Conservation (phyloP, 2,329 filamentous ascomycete genomes). For the Dactylellina cionopaga region DNA sequence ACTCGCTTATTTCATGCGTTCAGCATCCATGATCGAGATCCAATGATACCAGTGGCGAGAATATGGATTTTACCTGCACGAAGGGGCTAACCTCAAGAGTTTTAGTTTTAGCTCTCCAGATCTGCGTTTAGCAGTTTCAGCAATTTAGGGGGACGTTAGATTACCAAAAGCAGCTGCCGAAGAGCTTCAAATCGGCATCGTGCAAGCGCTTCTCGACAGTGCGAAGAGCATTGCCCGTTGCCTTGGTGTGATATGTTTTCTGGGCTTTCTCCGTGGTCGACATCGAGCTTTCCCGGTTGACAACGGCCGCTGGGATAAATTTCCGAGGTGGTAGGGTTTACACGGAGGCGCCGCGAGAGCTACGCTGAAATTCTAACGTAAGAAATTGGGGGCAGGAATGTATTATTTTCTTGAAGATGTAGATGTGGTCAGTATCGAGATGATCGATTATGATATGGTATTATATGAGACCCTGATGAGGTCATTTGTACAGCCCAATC, state of each 20-base stretch:
- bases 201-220: conserved; percentile 77
- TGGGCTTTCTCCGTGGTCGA: conserved; percentile 59
- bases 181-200: conserved; percentile 78
- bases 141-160: conserved; percentile 54
- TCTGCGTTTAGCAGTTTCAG: conserved; percentile 3
- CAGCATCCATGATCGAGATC: conserved; percentile 34
- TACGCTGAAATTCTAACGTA: neutral
- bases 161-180: conserved; percentile 85
- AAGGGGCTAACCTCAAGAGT: conserved; percentile 31
- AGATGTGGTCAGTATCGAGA: too few relatives aligned
- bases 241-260: conserved; percentile 77
- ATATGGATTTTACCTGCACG: conserved; percentile 33
- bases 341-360: neutral
- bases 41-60: conserved; percentile 18
- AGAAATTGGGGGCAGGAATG: too few relatives aligned
- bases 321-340: neutral
- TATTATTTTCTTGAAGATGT: too few relatives aligned
- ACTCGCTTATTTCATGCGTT: conserved; percentile 68
- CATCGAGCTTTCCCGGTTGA: conserved; percentile 29
- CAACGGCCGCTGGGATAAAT: neutral
- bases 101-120: conserved; percentile 22
- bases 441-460: too few relatives aligned
- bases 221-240: conserved; percentile 74
- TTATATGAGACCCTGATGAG: too few relatives aligned
- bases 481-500: too few relatives aligned